Evolutionary conservation across 805 yeast genomes (phyloP).

Genomic region (Suhomyces canberraensis): DNA sequence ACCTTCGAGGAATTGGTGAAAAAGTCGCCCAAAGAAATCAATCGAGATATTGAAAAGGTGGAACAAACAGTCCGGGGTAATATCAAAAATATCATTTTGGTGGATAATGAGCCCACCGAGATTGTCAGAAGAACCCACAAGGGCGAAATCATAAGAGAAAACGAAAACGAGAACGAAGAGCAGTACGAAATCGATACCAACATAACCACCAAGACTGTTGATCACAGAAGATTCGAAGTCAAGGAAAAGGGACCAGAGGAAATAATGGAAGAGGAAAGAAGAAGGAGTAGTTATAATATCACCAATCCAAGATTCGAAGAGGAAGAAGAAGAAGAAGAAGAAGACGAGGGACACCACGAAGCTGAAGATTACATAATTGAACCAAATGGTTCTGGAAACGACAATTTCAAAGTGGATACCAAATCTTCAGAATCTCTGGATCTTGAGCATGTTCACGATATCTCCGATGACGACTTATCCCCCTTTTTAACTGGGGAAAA

Average conservation of each 20-base stretch:
- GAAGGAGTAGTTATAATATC: slow-evolving; percentile 12
- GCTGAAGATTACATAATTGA: slow-evolving; percentile 1
- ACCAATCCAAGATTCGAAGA: slow-evolving; percentile 21
- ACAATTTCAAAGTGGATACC: background rate
- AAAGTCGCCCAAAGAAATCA: slow-evolving; percentile 73
- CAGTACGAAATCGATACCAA: slow-evolving; percentile 22
- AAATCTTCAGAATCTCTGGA: slow-evolving; percentile 8
- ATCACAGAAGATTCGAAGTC: slow-evolving; percentile 33
- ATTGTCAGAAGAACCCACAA: slow-evolving; percentile 77
- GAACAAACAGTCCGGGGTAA: slow-evolving; percentile 72
- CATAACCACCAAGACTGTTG: slow-evolving; percentile 32
- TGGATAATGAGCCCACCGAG: slow-evolving; percentile 51
- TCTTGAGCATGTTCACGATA: slow-evolving; percentile 6
- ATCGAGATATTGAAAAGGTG: slow-evolving; percentile 67
- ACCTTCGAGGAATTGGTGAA: slow-evolving; percentile 57
- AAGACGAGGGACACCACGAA: slow-evolving; percentile 9
- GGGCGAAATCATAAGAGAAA: slow-evolving; percentile 80
- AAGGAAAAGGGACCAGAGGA: background rate
- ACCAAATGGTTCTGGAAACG: slow-evolving; percentile 6
- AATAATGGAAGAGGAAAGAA: slow-evolving; percentile 1
- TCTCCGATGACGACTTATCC: slow-evolving; percentile 3
- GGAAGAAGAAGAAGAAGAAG: slow-evolving; percentile 25
- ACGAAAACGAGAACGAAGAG: slow-evolving; percentile 19
- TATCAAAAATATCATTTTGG: slow-evolving; percentile 65
- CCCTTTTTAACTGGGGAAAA: slow-evolving; percentile 4